Evolutionary conservation across 169 alveolate species (phyloP), one percentile per base, ranked within the genome.

Genomic region (Plasmodium malariae): DNA sequence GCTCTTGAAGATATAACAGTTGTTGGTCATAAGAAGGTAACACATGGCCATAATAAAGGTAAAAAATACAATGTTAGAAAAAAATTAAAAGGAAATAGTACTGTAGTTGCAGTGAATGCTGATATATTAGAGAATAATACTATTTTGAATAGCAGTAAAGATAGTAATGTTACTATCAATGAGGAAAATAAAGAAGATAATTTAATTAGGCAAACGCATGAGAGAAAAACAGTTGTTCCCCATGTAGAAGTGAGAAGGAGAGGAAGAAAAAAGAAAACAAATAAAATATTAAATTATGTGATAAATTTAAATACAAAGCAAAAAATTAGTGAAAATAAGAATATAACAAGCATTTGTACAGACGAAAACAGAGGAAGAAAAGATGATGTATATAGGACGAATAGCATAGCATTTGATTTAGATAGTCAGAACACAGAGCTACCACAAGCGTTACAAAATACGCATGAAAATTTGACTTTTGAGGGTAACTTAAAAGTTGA

Each of bases 221-320:
- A n/a, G n/a, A n/a, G n/a, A n/a, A n/a, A n/a, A n/a, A n/a, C n/a
- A n/a, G 17, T 48, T 17, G 14, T 43, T 59, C 85, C 67, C 43
- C 3, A 3, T 21, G 37, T 71, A 45, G 85, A 71, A 5, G 48
- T 12, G 49, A 71, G 48, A 49, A 71, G 28, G 59, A 71, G 69
- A 49, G 85, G 83, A 48, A 70, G 85, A 49, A 71, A 71, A 36
- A 71, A 71, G 40, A 71, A 71, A 71, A 9, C 12, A 12, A 71
- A 49, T 37, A 71, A 57, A 26, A 28, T 24, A 26, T 1, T 45
- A 71, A 36, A 71, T 14, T 3, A 19, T 48, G 11, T n/a, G 40
- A 34, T 43, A n/a, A 34, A 43, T 68, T 28, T 17, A 68, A 68
- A 6, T 30, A 21, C 19, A 30, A 68, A 68, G 17, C 43, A 68